Percentiles rank a stretch among this genome's conserved stretches.
phyloP scores from a whole-genome alignment of 202 grass and related monocot species.

The Setaria italica region DNA sequence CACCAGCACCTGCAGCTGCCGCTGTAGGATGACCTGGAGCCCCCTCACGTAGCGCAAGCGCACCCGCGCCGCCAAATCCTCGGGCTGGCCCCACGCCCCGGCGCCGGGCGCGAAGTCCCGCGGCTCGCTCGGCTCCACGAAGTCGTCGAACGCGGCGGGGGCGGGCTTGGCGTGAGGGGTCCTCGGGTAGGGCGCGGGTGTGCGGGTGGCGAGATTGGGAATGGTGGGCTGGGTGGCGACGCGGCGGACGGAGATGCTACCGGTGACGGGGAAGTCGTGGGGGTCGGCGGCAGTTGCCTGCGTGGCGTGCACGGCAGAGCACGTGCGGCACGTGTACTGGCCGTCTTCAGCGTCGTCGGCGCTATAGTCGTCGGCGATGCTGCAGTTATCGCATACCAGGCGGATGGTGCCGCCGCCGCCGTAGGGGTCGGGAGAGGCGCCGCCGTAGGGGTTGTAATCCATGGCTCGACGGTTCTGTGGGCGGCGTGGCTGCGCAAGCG shows the following conservation, averaged over 20 bases:
- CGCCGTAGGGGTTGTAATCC: conserved; percentile 18
- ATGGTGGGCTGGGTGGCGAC: conserved; percentile 35
- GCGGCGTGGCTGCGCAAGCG: no score
- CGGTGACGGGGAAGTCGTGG: neutral
- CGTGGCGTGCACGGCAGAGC: conserved; percentile 44
- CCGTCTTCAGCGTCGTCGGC: conserved; percentile 59
- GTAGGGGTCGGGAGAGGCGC: neutral
- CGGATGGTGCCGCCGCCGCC: neutral
- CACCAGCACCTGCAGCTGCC: conserved; percentile 64
- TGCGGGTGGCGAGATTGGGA: neutral
- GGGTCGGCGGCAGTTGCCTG: conserved; percentile 49
- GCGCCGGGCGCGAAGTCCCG: conserved; percentile 42
- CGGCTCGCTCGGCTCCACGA: conserved; percentile 17
- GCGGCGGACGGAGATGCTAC: conserved; percentile 38
- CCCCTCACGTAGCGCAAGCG: conserved; percentile 59
- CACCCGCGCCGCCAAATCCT: conserved; percentile 30
- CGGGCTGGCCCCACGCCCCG: neutral
- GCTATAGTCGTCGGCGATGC: neutral
- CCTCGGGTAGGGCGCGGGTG: neutral
- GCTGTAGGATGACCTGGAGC: conserved; percentile 76
- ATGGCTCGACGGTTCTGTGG: neutral
- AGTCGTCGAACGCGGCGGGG: conserved; percentile 13
- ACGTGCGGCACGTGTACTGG: conserved; percentile 58
- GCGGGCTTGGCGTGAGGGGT: conserved; percentile 1
- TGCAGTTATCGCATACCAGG: conserved; percentile 46